A percentile compares a stretch with the other conserved stretches of the same genome.
phyloP scores from a whole-genome alignment of 129 eudicot genomes.

The Solidago caesia region DNA sequence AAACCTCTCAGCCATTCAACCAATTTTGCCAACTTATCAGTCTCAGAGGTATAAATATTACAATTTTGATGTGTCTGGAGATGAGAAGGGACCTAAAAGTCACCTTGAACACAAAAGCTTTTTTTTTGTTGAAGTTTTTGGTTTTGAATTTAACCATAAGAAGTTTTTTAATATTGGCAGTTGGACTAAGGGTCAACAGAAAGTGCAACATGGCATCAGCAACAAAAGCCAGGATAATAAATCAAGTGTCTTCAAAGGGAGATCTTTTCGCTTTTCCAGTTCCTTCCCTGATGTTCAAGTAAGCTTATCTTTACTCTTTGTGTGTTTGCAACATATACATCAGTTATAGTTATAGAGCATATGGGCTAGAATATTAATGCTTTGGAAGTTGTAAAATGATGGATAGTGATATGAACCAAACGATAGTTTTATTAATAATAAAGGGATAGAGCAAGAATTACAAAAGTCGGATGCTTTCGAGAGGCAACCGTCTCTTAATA shows the following conservation, averaged over 20 bases:
- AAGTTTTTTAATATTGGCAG: slow-evolving; percentile 28
- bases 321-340: slow-evolving; percentile 13
- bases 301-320: slow-evolving; percentile 32
- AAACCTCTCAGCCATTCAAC: slow-evolving; percentile 37
- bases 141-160: slow-evolving; percentile 10
- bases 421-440: too few relatives aligned
- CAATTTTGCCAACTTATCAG: slow-evolving; percentile 33
- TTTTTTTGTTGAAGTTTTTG: slow-evolving; percentile 1
- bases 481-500: too few relatives aligned
- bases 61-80: slow-evolving; percentile 31
- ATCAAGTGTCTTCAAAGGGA: slow-evolving; percentile 54
- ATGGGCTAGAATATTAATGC: neutral
- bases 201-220: slow-evolving; percentile 31
- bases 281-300: slow-evolving; percentile 83
- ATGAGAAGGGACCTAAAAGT: slow-evolving; percentile 32
- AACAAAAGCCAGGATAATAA: slow-evolving; percentile 30
- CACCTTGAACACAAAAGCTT: slow-evolving; percentile 20
- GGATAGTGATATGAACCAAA: neutral
- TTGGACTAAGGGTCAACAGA: slow-evolving; percentile 40
- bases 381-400: neutral
- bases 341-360: neutral
- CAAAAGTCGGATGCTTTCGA: too few relatives aligned
- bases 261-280: slow-evolving; percentile 62
- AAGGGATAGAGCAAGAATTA: too few relatives aligned
- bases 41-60: slow-evolving; percentile 28